phyloP scores from a whole-genome alignment of 441 rosid species.

The Erysimum cheiri region DNA sequence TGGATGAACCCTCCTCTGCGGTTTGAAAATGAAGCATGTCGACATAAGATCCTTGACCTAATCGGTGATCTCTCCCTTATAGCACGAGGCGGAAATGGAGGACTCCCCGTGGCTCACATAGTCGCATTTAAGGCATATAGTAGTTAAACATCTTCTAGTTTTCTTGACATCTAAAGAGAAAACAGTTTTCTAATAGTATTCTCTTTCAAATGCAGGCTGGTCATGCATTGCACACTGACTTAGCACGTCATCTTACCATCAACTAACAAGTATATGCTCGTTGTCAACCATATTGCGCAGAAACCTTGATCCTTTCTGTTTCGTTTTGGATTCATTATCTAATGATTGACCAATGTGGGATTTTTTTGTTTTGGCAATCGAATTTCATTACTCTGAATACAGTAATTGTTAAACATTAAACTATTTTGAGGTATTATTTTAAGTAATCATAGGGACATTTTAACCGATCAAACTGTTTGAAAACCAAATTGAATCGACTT shows the following conservation, averaged over 20 bases:
- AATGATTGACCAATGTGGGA: background rate
- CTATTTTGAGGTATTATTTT: background rate
- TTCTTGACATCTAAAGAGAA: slow-evolving; percentile 12
- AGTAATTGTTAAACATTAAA: background rate
- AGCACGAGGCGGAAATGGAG: slow-evolving; percentile 75
- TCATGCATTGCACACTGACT: slow-evolving; percentile 71
- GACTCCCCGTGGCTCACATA: slow-evolving; percentile 82
- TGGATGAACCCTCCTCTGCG: slow-evolving; percentile 87
- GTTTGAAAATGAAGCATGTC: slow-evolving; percentile 78
- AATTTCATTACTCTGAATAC: background rate
- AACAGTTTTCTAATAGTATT: background rate
- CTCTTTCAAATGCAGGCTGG: slow-evolving; percentile 63
- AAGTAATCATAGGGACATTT: background rate
- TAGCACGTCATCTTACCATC: slow-evolving; percentile 53
- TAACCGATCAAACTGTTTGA: too few species aligned
- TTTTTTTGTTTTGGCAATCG: background rate
- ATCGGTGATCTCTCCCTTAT: slow-evolving; percentile 85
- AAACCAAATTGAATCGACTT: too few species aligned
- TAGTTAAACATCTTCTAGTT: background rate
- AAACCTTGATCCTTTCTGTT: background rate
- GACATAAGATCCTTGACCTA: slow-evolving; percentile 90
- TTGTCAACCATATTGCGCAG: slow-evolving; percentile 1
- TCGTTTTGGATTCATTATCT: background rate
- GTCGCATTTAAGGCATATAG: slow-evolving; percentile 69
- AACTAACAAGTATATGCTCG: slow-evolving; percentile 19